phyloP scores from a whole-genome alignment of 1,284 basidiomycete genomes.

The Ustilago trichophora region DNA sequence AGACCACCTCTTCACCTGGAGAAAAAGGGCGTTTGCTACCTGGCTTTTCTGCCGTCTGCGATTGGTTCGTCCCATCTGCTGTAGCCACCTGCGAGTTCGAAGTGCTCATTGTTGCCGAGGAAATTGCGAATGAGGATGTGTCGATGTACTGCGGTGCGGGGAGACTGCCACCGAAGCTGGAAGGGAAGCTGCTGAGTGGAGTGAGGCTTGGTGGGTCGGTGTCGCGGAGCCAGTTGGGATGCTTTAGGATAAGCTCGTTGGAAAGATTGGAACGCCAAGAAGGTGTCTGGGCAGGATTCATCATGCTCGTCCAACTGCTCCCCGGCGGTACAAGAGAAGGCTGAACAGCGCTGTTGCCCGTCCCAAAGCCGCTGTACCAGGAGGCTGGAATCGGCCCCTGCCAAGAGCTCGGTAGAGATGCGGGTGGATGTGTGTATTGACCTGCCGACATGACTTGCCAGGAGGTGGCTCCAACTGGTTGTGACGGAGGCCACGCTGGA shows the following conservation, averaged over 20 bases:
- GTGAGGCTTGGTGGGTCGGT: not conserved
- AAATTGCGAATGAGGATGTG: conserved; percentile 4
- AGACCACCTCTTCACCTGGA: conserved; percentile 30
- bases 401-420: no score
- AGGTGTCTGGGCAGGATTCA: no score
- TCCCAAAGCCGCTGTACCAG: no score
- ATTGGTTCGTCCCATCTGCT: not conserved
- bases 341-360: no score
- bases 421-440: no score
- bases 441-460: no score
- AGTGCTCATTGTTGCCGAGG: not conserved
- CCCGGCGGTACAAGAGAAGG: no score
- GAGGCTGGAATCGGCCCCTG: no score
- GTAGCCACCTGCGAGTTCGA: not conserved
- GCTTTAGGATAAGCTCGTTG: conserved; percentile 9
- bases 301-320: no score
- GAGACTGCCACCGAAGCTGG: not conserved
- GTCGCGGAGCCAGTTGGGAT: conserved; percentile 24
- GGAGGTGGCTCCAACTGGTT: no score
- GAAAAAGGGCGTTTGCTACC: conserved; percentile 11
- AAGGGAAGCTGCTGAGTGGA: not conserved
- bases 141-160: conserved; percentile 3
- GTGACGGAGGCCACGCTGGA: no score
- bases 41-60: not conserved
- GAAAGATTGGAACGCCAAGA: not conserved